Evolutionary conservation across 148 eudicot genomes (phyloP), one percentile per base, ranked within the genome.

Genomic region (Camellia sinensis): DNA sequence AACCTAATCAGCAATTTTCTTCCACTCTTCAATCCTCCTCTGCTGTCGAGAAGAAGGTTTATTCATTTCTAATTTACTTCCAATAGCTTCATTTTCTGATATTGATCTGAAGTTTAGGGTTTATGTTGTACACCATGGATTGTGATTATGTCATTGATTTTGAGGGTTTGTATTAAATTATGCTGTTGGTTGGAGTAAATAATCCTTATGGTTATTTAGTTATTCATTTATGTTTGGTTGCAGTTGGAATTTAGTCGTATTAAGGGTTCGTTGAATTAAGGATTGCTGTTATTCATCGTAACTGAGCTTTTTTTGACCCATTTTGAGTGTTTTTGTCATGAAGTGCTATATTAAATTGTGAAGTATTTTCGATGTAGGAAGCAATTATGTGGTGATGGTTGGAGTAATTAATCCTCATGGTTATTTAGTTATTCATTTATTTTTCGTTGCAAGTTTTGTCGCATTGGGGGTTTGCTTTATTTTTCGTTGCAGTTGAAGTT

Each of bases 41-140:
- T 1, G 60, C 80, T 6, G 37, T 69, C 3, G 84, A 85, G 66
- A 78, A 79, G 64, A 85, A 79, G 84, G 84, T 85, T 73, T 4
- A 41, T 57, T 8, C 4, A 7, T 44, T 1, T 19, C 22, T 17
- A 17, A 61, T 61, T 17, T 13, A 0, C 41, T 64, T 22, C 67
- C 1, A 64, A 9, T 5, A 9, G 18, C 67, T 64, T 64, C 64
- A 61, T 17, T 18, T 61, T 3, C 21, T 18, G 6, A 61, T 17
- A 17, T 15, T n/a, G 21, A 61, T 61, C 22, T 29, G 0, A 18
- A 5, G 40, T 8, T 4, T 22, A 1, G 40, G 8, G 41, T 22
- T 19, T 22, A 41, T 64, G 22, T 64, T 7, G 8, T 6, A 5
- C 3, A 11, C 2, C 21, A 17, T 2, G 67, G 41, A 3, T 5